Evolutionary conservation across 208 protist species (phyloP).

Genomic region (Trypanosoma melophagium): DNA sequence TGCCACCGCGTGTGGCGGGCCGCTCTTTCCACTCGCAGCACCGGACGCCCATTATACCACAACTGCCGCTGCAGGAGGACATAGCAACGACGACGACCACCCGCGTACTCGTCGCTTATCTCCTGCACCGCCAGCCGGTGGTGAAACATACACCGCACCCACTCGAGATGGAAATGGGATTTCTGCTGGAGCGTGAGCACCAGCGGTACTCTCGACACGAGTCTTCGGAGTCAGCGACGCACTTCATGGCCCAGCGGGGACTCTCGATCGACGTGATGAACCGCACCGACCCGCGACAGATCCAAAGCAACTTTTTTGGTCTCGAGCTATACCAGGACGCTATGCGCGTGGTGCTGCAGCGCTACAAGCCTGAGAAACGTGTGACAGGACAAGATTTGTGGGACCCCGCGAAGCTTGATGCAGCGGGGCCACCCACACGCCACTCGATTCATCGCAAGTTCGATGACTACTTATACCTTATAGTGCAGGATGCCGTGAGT

Average conservation of each 20-base stretch:
- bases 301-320: slow-evolving; percentile 75
- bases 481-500: slow-evolving; percentile 47
- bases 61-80: slow-evolving; percentile 43
- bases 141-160: slow-evolving; percentile 82
- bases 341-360: slow-evolving; percentile 70
- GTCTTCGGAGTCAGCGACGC: slow-evolving; percentile 57
- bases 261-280: slow-evolving; percentile 69
- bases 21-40: slow-evolving; percentile 70
- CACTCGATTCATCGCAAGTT: slow-evolving; percentile 76
- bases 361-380: slow-evolving; percentile 64
- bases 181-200: slow-evolving; percentile 77
- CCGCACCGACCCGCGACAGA: slow-evolving; percentile 65
- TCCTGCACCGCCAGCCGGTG: slow-evolving; percentile 68
- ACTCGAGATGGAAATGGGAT: slow-evolving; percentile 70
- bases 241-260: slow-evolving; percentile 65
- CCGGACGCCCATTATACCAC: slow-evolving; percentile 74
- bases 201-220: slow-evolving; percentile 82
- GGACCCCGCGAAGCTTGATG: slow-evolving; percentile 30
- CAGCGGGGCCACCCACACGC: slow-evolving; percentile 39
- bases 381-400: slow-evolving; percentile 54
- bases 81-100: neutral
- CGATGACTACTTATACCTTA: slow-evolving; percentile 81
- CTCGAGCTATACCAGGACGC: slow-evolving; percentile 85
- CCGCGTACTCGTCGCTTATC: slow-evolving; percentile 60
- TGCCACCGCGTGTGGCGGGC: slow-evolving; percentile 1